phyloP scores from a whole-genome alignment of 1,284 basidiomycete genomes.

The Cryptococcus wingfieldii region DNA sequence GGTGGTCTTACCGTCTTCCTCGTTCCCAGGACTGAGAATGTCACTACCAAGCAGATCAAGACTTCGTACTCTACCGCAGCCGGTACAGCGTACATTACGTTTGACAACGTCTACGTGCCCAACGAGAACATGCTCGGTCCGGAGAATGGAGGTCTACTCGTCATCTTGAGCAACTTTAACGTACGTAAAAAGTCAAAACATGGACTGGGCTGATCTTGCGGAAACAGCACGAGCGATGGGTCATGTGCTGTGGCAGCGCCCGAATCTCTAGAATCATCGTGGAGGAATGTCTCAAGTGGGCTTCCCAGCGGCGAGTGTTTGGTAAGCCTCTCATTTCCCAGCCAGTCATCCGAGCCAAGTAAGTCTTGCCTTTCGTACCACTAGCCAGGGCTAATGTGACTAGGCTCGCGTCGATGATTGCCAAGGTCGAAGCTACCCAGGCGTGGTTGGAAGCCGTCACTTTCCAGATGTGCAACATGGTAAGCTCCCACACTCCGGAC shows the following conservation, averaged over 20 bases:
- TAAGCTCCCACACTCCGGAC: conserved; percentile 1
- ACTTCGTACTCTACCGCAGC: conserved; percentile 77
- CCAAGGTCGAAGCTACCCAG: conserved; percentile 75
- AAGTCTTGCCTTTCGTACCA: conserved; percentile 4
- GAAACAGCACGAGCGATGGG: conserved; percentile 34
- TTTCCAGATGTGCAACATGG: conserved; percentile 84
- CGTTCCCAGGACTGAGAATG: conserved; percentile 68
- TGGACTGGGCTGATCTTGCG: not conserved
- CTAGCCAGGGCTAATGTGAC: conserved; percentile 1
- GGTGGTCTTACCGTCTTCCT: conserved; percentile 81
- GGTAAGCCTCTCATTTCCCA: conserved; percentile 77
- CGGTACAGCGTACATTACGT: conserved; percentile 76
- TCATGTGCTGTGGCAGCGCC: conserved; percentile 42
- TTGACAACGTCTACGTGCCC: conserved; percentile 81
- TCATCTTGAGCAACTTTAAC: conserved; percentile 57
- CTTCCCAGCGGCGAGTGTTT: conserved; percentile 73
- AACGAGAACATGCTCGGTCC: conserved; percentile 79
- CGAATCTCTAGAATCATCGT: conserved; percentile 39
- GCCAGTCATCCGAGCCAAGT: conserved; percentile 76
- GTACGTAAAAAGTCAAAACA: conserved; percentile 16
- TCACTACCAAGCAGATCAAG: conserved; percentile 81
- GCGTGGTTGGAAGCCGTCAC: conserved; percentile 86
- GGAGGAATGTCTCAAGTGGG: conserved; percentile 57
- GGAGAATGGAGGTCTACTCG: conserved; percentile 74
- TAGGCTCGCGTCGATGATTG: conserved; percentile 73